Base-by-base conservation (phyloP, 148 eudicot genomes). In the Polygonum maritimum region DNA sequence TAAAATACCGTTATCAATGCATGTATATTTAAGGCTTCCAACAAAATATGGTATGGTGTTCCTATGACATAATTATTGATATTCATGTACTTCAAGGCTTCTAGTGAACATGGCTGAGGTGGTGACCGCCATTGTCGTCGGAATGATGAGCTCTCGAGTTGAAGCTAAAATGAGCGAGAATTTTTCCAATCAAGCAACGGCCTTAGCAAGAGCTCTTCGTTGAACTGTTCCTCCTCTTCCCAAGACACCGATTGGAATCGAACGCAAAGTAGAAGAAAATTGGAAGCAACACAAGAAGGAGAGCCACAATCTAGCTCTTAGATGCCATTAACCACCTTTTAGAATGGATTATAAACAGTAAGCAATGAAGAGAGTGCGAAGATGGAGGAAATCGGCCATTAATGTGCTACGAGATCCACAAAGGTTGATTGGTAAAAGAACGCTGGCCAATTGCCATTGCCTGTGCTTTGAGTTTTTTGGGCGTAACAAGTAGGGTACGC, bases 171-270 rank as follows among this genome's bases (percentile, higher is more conserved):
- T 92, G 96, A 33, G 91, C 89, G n/a, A 94, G 81, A 31, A 94
- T 87, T 79, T 94, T 94, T n/a, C 35, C 97, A 94, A 90, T 94
- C 98, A 15, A 97, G 96, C 73, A 94, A 82, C 26, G 97, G 98
- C 81, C 85, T 88, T 52, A 94, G 82, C 67, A 92, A 81, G 51
- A 94, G 82, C 67, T 88, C 97, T 84, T 94, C 98, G 31, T 84
- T 85, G 83, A 94, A 92, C 76, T 88, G 88, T 63, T 94, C 98
- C 19, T 74, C 81, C 47, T 71, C 69, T 49, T 76, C 84, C 33
- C 76, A 82, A 71, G 52, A 67, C 4, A 76, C 67, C 26, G 88
- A 83, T 71, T 45, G 45, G 74, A 73, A 26, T 78, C 62, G 49
- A 81, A 81, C 57, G 82, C 9, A 73, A 82, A 58, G 63, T 76